Evolutionary conservation across 176 grass and related monocot species (phyloP).

Genomic region (Oropetium thomaeum): DNA sequence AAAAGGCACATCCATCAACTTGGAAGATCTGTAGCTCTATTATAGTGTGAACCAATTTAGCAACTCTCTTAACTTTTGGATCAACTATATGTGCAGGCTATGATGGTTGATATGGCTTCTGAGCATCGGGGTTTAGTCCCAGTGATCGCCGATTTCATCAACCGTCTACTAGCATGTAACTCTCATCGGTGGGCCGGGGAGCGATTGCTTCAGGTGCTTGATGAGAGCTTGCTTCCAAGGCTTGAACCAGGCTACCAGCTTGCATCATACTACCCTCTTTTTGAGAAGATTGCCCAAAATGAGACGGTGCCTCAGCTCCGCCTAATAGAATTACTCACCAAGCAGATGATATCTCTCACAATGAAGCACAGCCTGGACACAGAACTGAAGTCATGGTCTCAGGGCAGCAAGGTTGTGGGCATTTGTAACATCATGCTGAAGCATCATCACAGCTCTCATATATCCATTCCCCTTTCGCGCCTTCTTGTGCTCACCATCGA

Average conservation of each 20-base stretch:
- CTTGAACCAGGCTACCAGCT: conserved; percentile 68
- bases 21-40: background rate
- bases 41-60: background rate
- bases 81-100: conserved; percentile 48
- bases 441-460: conserved; percentile 68
- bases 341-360: conserved; percentile 68
- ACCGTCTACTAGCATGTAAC: conserved; percentile 64
- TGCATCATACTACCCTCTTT: conserved; percentile 77
- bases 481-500: conserved; percentile 66
- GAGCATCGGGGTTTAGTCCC: conserved; percentile 62
- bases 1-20: conserved; percentile 23
- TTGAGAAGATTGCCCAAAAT: conserved; percentile 79
- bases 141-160: conserved; percentile 66
- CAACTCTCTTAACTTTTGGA: background rate
- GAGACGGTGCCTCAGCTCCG: conserved; percentile 62
- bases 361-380: conserved; percentile 66
- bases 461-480: conserved; percentile 62
- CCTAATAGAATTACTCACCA: conserved; percentile 74
- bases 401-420: conserved; percentile 77
- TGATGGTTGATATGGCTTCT: conserved; percentile 69
- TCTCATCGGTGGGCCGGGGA: conserved; percentile 52
- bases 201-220: conserved; percentile 64
- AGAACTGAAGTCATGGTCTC: conserved; percentile 74
- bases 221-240: conserved; percentile 68
- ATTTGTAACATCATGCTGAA: conserved; percentile 79